Conservation (phyloP, 2,329 filamentous ascomycete species). For the Penicillium sp. region DNA sequence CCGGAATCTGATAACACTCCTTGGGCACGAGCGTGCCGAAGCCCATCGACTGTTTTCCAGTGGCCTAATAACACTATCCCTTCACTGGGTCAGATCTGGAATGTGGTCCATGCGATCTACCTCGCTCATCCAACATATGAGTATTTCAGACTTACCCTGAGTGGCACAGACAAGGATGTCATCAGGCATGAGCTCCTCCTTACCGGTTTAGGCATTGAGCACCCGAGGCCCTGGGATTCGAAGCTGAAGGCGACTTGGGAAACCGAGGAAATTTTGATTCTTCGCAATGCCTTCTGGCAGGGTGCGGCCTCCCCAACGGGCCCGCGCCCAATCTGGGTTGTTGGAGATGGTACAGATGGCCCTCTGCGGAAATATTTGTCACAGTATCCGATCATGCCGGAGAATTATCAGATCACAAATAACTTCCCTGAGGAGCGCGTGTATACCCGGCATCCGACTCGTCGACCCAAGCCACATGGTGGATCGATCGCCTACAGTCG, state of each 20-base stretch:
- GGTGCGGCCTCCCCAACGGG: constrained; percentile 67
- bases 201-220: constrained; percentile 29
- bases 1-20: constrained; percentile 27
- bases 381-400: constrained; percentile 31
- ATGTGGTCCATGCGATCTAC: constrained; percentile 47
- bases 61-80: constrained; percentile 41
- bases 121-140: constrained; percentile 46
- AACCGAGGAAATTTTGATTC: constrained; percentile 45
- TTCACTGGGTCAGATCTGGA: constrained; percentile 48
- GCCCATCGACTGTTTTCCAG: constrained; percentile 42
- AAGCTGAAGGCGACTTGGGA: constrained; percentile 21
- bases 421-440: constrained; percentile 49
- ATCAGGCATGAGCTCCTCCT: constrained; percentile 42
- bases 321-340: constrained; percentile 61
- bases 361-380: constrained; percentile 23
- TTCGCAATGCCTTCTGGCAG: constrained; percentile 65
- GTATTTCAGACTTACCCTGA: constrained; percentile 44
- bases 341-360: constrained; percentile 42
- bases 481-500: constrained; percentile 73
- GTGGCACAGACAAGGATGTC: constrained; percentile 33
- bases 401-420: constrained; percentile 47
- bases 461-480: constrained; percentile 68
- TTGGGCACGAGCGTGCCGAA: constrained; percentile 48
- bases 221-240: constrained; percentile 20
- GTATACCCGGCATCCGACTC: constrained; percentile 67